Evolutionary conservation across 1,284 basidiomycete species (phyloP), one percentile per base, ranked within the genome.

Genomic region (Phylloboletellus chloephorus): DNA sequence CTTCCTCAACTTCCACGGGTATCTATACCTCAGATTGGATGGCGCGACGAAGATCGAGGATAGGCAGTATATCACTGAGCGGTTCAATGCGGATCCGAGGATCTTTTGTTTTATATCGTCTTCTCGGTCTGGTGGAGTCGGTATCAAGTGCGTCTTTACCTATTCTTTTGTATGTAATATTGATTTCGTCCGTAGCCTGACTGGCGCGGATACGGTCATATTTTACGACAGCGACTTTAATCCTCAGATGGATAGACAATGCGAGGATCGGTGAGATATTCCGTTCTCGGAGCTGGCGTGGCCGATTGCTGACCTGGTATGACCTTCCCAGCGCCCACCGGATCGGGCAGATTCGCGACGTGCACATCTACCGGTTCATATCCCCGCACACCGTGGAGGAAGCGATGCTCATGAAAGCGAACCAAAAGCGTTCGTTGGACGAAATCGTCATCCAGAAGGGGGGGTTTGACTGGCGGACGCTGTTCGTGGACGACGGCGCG

Each of bases 141-240:
- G 94, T 12, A 96, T 98, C 68, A 98, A 98, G 86, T 89, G 55
- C 52, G 82, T 67, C 33, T 26, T 26, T 21, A 29, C 41, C 5
- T 8, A 13, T 24, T 45, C 13, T 13, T 43, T 26, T 40, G 31
- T 21, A 39, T 44, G 16, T 39, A 29, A 37, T 26, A 19, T 44
- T 50, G 28, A 52, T 41, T 7, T 23, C 10, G 15, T 29, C 10
- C 23, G n/a, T 55, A 89, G 86, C 57, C 66, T 94, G 43, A 94
- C 94, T 7, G 94, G 94, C n/a, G 94, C 94, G 12, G 92, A 97
- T 60, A 96, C 92, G 0, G 94, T 98, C 51, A 77, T 97, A 39
- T 95, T 94, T 65, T 97, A 96, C 60, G 94, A 98, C 60, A 90
- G 90, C 42, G 95, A 98, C 63, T 98, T 96, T 74, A 97, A 97